Evolutionary conservation across 371 early-diverging fungal genomes (phyloP).

Genomic region (Mucor piriformis): DNA sequence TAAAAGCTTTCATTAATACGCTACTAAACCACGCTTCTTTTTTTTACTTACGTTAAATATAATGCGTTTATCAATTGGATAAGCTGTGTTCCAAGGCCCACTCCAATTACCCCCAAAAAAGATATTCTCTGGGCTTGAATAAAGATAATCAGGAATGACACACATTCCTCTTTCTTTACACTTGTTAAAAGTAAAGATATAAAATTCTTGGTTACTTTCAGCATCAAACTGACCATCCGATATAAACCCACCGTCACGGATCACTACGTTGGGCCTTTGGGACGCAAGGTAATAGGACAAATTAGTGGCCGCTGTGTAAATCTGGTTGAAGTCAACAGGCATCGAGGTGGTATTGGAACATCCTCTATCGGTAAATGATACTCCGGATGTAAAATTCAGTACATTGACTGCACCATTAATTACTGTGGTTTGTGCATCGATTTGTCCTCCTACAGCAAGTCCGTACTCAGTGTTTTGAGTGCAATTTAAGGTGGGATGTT

Average conservation of each 20-base stretch:
- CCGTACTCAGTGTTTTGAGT: neutral
- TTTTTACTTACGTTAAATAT: constrained; percentile 13
- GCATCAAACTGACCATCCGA: constrained; percentile 13
- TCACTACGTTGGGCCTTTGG: constrained; percentile 12
- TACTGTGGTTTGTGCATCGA: neutral
- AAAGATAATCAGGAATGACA: constrained; percentile 12
- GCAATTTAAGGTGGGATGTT: neutral
- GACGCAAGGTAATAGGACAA: constrained; percentile 12
- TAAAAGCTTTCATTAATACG: no score
- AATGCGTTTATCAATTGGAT: constrained; percentile 11
- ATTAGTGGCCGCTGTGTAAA: neutral
- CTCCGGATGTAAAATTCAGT: neutral
- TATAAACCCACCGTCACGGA: constrained; percentile 16
- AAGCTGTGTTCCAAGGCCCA: constrained; percentile 11
- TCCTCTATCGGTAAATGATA: neutral
- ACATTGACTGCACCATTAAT: constrained; percentile 6
- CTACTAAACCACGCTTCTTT: no score
- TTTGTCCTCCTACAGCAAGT: neutral
- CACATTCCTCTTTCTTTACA: constrained; percentile 1
- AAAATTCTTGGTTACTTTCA: neutral
- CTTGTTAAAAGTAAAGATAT: constrained; percentile 8
- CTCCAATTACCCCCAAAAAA: constrained; percentile 18
- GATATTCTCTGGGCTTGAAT: constrained; percentile 10
- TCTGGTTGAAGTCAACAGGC: constrained; percentile 4
- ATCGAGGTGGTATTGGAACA: neutral